Evolutionary conservation across 2,329 filamentous ascomycete species (phyloP).

Genomic region (Hypoxylon sp.): DNA sequence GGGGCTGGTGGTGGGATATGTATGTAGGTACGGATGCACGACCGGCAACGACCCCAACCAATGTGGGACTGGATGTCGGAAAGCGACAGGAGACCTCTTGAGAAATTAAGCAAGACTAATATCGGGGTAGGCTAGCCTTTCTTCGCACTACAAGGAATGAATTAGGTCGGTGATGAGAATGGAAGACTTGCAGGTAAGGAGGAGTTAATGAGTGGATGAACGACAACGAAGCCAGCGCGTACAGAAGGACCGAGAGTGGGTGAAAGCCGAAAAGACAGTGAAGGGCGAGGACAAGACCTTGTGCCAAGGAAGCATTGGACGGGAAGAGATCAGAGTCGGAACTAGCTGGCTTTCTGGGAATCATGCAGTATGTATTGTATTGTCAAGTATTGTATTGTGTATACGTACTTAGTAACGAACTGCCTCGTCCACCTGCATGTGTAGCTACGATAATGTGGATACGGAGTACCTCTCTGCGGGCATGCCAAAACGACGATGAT

Average conservation of each 20-base stretch:
- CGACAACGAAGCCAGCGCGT: slow-evolving; percentile 51
- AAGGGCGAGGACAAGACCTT: slow-evolving; percentile 41
- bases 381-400: slow-evolving; percentile 30
- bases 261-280: slow-evolving; percentile 48
- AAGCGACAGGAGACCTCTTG: slow-evolving; percentile 29
- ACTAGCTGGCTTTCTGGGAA: slow-evolving; percentile 45
- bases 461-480: slow-evolving; percentile 47
- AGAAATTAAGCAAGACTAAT: slow-evolving; percentile 24
- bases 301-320: slow-evolving; percentile 47
- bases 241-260: slow-evolving; percentile 47
- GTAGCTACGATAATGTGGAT: slow-evolving; percentile 46
- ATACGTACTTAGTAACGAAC: slow-evolving; percentile 15
- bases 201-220: slow-evolving; percentile 47
- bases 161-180: slow-evolving; percentile 44
- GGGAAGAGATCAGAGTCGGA: slow-evolving; percentile 46
- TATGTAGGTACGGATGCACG: slow-evolving; percentile 51
- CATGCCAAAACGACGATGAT: slow-evolving; percentile 51
- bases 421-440: slow-evolving; percentile 16
- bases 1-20: slow-evolving; percentile 45
- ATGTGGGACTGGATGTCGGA: slow-evolving; percentile 35
- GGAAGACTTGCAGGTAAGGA: slow-evolving; percentile 39
- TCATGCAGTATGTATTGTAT: too few species aligned
- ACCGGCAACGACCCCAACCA: slow-evolving; percentile 42
- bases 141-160: slow-evolving; percentile 43
- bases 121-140: slow-evolving; percentile 23